phyloP scores from a whole-genome alignment of 169 alveolate genomes.

The Cryptosporidium ryanae region DNA sequence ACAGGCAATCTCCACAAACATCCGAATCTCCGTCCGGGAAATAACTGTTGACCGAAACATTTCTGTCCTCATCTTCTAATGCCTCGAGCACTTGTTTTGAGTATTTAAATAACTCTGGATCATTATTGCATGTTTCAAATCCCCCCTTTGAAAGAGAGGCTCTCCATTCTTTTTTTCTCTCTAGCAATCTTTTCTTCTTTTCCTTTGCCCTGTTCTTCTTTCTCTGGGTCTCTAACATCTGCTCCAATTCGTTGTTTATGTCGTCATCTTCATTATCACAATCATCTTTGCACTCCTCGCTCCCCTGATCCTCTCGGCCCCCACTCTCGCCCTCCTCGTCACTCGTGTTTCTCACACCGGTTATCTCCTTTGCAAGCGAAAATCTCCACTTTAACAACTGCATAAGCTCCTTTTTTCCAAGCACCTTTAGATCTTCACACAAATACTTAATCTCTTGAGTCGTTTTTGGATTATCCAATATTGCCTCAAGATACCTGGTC shows the following conservation, averaged over 20 bases:
- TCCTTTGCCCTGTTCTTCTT: conserved; percentile 78
- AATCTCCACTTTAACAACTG: conserved; percentile 89
- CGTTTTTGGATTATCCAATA: conserved; percentile 80
- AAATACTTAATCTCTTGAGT: conserved; percentile 83
- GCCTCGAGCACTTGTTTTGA: conserved; percentile 51
- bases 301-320: conserved; percentile 76
- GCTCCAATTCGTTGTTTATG: conserved; percentile 77
- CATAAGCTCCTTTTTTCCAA: conserved; percentile 88
- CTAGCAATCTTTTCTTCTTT: conserved; percentile 79
- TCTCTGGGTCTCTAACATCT: conserved; percentile 78
- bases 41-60: conserved; percentile 73
- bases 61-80: conserved; percentile 68
- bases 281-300: conserved; percentile 72
- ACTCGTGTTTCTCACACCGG: conserved; percentile 49
- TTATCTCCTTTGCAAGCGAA: conserved; percentile 71
- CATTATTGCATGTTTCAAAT: conserved; percentile 49
- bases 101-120: conserved; percentile 72
- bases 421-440: conserved; percentile 83
- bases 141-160: conserved; percentile 75
- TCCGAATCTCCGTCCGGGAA: conserved; percentile 59
- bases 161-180: conserved; percentile 76
- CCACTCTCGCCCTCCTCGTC: conserved; percentile 73
- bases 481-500: conserved; percentile 64
- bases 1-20: neutral
- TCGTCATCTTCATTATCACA: conserved; percentile 77